Evolutionary conservation across 345 rosid genomes (phyloP), one percentile per base, ranked within the genome.

Genomic region (Bruguiera parviflora): DNA sequence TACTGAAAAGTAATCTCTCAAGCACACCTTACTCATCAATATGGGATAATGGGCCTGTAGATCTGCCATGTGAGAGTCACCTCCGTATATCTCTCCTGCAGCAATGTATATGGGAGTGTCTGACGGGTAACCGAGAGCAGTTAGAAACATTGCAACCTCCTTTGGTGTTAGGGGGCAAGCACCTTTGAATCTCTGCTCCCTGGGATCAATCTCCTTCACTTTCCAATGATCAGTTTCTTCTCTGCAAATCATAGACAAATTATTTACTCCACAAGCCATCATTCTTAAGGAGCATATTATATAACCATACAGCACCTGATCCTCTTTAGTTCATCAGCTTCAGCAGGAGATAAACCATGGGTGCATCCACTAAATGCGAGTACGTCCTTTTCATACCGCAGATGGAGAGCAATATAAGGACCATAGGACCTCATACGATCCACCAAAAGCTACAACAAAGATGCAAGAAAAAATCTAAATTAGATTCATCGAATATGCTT

Each of bases 41-140:
- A 82, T 80, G 47, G 95, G 86, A 82, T 83, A 94, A 58, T 85
- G 89, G 33, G 90, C 81, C 53, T 61, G 67, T 65, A 94, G 79
- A 66, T 70, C 83, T 49, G 78, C 89, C 88, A 88, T 83, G 55
- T 79, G 88, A 73, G 90, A 73, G 71, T 89, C 90, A 65, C 95
- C 96, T 33, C 96, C 98, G 43, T 94, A 89, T 64, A 89, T 87
- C 83, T 88, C 90, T 66, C 98, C 98, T 49, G 98, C 86, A 79
- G 96, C 98, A 71, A 94, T 83, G 60, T 94, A 89, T 71, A 91
- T 86, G 0, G 92, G 92, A n/a, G 95, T 91, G 74, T 69, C 66
- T 65, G 90, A 78, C 32, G 87, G 87, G 81, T 84, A 89, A 29
- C 98, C 97, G 28, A 94, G 84, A 80, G 92, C 95, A 37, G 70